Evolutionary conservation across 2,329 filamentous ascomycete genomes (phyloP).

Genomic region (Ustulina deusta): DNA sequence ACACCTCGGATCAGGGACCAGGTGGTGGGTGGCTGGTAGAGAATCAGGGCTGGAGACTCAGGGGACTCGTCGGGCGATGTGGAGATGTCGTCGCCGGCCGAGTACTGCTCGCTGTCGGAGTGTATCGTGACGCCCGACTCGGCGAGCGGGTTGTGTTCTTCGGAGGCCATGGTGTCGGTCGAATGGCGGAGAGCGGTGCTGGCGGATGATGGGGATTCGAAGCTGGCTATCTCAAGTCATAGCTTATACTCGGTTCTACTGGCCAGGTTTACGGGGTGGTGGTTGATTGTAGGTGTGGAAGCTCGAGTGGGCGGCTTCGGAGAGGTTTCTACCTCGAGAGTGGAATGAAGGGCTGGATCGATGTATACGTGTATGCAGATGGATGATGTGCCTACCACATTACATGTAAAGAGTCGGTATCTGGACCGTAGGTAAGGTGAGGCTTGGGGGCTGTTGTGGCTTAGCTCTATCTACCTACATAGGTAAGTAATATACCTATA

Average conservation of each 20-base stretch:
- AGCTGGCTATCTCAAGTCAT: constrained; percentile 13
- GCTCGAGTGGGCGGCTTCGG: constrained; percentile 29
- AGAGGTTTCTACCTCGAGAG: constrained; percentile 19
- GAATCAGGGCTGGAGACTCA: constrained; percentile 76
- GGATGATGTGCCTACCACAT: too few species aligned
- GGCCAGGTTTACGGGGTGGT: background rate
- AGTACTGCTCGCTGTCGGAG: constrained; percentile 87
- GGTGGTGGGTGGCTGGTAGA: constrained; percentile 89
- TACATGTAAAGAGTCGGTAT: too few species aligned
- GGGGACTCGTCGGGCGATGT: constrained; percentile 72
- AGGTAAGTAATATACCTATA: too few species aligned
- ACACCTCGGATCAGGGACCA: constrained; percentile 89
- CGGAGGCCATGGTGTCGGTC: constrained; percentile 63
- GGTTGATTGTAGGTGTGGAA: constrained; percentile 1
- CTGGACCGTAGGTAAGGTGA: too few species aligned
- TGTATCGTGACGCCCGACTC: constrained; percentile 81
- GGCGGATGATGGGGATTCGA: background rate
- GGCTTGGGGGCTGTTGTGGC: background rate
- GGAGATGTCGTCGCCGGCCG: constrained; percentile 71
- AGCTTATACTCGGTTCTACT: background rate
- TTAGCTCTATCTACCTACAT: background rate
- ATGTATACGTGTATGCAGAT: constrained; percentile 14
- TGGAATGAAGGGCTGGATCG: constrained; percentile 21
- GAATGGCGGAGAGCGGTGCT: background rate
- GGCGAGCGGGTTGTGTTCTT: constrained; percentile 68